Evolutionary conservation across 2,329 filamentous ascomycete genomes (phyloP).

Genomic region (Fusarium sp.): DNA sequence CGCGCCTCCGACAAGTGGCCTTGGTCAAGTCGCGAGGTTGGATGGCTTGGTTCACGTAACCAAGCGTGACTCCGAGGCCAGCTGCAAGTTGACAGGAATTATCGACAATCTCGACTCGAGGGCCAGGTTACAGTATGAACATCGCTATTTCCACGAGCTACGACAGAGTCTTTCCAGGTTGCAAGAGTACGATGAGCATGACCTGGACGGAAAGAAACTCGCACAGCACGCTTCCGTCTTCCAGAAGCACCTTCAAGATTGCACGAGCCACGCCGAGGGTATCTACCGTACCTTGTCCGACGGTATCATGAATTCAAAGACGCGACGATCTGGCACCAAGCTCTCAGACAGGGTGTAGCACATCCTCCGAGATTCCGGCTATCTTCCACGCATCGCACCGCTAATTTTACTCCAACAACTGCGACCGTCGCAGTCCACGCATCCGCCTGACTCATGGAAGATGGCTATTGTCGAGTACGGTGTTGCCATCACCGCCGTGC

Average conservation of each 20-base stretch:
- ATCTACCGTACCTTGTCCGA: not conserved
- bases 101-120: slow-evolving; percentile 15
- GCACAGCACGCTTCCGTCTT: not conserved
- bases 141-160: slow-evolving; percentile 19
- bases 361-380: not conserved
- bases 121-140: slow-evolving; percentile 20
- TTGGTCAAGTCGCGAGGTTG: rapidly evolving
- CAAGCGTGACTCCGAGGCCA: not conserved
- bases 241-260: slow-evolving; percentile 1
- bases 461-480: slow-evolving; percentile 52
- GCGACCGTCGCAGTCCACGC: slow-evolving; percentile 38
- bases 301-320: not conserved
- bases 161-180: slow-evolving; percentile 22
- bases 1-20: rapidly evolving
- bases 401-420: slow-evolving; percentile 50
- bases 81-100: slow-evolving; percentile 3
- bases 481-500: slow-evolving; percentile 51
- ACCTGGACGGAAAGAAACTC: not conserved
- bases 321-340: not conserved
- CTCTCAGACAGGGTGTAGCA: not conserved
- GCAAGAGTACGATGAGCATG: not conserved
- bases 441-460: slow-evolving; percentile 48
- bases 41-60: not conserved
- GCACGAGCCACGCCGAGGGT: not conserved
- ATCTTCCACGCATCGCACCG: slow-evolving; percentile 45